Evolutionary conservation across 2,329 filamentous ascomycete species (phyloP).

Genomic region (Phialophora macrospora): DNA sequence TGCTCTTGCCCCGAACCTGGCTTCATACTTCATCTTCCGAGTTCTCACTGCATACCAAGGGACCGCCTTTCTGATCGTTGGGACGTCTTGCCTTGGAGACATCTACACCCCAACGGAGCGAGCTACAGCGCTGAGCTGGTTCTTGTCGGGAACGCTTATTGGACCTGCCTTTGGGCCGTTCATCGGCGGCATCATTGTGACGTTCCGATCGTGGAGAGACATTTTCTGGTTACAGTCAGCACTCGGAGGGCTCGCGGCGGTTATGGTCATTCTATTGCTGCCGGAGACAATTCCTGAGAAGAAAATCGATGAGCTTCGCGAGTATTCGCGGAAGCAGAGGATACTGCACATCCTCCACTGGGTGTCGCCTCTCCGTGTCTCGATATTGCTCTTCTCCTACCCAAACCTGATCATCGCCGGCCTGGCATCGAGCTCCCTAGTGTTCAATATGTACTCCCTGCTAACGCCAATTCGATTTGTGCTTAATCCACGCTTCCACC

Average conservation of each 20-base stretch:
- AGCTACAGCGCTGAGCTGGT: slow-evolving; percentile 75
- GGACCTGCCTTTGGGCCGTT: slow-evolving; percentile 72
- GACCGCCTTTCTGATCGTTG: slow-evolving; percentile 74
- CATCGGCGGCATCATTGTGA: slow-evolving; percentile 76
- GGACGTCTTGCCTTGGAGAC: slow-evolving; percentile 70
- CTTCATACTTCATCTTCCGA: slow-evolving; percentile 74
- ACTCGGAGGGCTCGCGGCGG: slow-evolving; percentile 63
- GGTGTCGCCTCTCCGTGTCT: slow-evolving; percentile 67
- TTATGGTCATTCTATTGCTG: slow-evolving; percentile 68
- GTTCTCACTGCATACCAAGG: slow-evolving; percentile 76
- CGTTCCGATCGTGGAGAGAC: slow-evolving; percentile 71
- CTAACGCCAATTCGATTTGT: slow-evolving; percentile 73
- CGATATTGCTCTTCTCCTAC: slow-evolving; percentile 68
- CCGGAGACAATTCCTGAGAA: slow-evolving; percentile 74
- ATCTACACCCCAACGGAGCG: slow-evolving; percentile 70
- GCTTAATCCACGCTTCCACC: slow-evolving; percentile 73
- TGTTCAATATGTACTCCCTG: slow-evolving; percentile 77
- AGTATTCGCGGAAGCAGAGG: slow-evolving; percentile 56
- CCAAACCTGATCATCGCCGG: slow-evolving; percentile 69
- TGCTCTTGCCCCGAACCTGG: slow-evolving; percentile 72
- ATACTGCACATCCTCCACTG: slow-evolving; percentile 63
- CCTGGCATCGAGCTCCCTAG: slow-evolving; percentile 65
- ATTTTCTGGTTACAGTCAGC: slow-evolving; percentile 80
- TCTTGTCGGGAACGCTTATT: slow-evolving; percentile 71
- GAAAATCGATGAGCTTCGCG: slow-evolving; percentile 65